These are phyloP conservation scores for Colletotrichum aenigma DNA, from an alignment of 2,329 filamentous ascomycete genomes.

Conservation along the genomic window DNA sequence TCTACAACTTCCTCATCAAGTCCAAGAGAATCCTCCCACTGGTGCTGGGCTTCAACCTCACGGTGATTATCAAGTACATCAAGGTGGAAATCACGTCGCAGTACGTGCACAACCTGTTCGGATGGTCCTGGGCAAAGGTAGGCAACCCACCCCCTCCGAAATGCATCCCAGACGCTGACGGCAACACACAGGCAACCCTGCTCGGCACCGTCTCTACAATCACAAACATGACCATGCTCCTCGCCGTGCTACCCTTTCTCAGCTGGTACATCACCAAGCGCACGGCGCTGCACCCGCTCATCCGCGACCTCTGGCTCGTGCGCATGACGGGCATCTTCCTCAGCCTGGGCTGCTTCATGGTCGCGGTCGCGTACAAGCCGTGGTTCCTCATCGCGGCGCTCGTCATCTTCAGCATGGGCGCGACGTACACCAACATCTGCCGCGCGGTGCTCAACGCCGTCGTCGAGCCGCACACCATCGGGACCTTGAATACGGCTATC, in stretches of 20 bases:
- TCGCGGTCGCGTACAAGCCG: conserved; percentile 38
- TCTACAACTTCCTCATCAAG: conserved; percentile 42
- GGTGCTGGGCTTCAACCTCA: conserved; percentile 37
- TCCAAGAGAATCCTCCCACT: conserved; percentile 43
- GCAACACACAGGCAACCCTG: conserved; percentile 39
- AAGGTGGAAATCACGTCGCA: conserved; percentile 46
- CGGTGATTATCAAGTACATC: conserved; percentile 34
- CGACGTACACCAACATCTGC: conserved; percentile 45
- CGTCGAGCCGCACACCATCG: conserved; percentile 58
- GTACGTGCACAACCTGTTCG: conserved; percentile 56
- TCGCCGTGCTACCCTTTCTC: conserved; percentile 39
- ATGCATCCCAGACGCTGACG: neutral
- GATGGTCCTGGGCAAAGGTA: conserved; percentile 50
- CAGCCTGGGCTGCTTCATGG: conserved; percentile 38
- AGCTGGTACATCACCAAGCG: conserved; percentile 36
- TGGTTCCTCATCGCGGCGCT: conserved; percentile 43
- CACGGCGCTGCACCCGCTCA: conserved; percentile 32
- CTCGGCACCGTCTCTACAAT: conserved; percentile 42
- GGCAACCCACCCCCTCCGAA: neutral
- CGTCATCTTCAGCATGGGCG: conserved; percentile 48
- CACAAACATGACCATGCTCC: conserved; percentile 40
- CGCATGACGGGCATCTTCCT: conserved; percentile 36
- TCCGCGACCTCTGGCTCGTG: conserved; percentile 44
- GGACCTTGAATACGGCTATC: conserved; percentile 57
- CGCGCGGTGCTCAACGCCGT: conserved; percentile 57